Percentiles rank a stretch among this genome's conserved stretches.
phyloP scores from a whole-genome alignment of 306 rosid genomes.

The Gillenia trifoliata region DNA sequence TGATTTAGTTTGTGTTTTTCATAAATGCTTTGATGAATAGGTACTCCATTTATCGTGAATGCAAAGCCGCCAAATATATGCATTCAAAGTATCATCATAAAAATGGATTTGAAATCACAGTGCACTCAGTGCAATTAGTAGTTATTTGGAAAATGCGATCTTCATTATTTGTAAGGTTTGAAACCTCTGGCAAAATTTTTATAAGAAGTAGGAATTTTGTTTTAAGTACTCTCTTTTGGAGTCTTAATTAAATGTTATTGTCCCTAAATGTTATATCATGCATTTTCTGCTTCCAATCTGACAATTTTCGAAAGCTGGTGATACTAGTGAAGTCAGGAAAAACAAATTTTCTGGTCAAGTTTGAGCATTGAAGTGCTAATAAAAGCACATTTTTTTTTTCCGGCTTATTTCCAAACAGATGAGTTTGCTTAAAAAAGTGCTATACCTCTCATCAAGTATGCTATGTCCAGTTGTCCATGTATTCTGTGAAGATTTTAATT shows the following conservation, averaged over 20 bases:
- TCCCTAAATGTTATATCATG: not conserved
- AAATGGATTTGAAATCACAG: not conserved
- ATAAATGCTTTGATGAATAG: not conserved
- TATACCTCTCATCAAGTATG: not conserved
- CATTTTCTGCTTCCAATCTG: not conserved
- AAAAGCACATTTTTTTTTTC: not conserved
- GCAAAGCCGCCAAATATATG: not conserved
- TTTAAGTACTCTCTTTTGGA: not conserved
- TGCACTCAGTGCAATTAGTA: not conserved
- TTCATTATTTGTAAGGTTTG: not conserved
- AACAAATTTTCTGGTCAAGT: not conserved
- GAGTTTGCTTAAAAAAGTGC: not conserved
- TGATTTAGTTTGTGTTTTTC: not conserved
- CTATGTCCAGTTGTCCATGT: not conserved
- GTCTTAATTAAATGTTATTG: no score
- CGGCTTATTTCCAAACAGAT: not conserved
- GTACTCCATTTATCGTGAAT: not conserved
- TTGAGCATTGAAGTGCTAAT: not conserved
- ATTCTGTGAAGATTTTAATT: not conserved
- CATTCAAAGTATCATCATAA: not conserved
- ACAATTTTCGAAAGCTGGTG: not conserved
- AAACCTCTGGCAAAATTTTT: not conserved
- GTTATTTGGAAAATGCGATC: not conserved
- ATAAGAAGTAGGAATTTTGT: not conserved
- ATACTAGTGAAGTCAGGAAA: not conserved